Evolutionary conservation across 495 filamentous ascomycete species (phyloP).

Genomic region (Astrothelium subdiscretum): DNA sequence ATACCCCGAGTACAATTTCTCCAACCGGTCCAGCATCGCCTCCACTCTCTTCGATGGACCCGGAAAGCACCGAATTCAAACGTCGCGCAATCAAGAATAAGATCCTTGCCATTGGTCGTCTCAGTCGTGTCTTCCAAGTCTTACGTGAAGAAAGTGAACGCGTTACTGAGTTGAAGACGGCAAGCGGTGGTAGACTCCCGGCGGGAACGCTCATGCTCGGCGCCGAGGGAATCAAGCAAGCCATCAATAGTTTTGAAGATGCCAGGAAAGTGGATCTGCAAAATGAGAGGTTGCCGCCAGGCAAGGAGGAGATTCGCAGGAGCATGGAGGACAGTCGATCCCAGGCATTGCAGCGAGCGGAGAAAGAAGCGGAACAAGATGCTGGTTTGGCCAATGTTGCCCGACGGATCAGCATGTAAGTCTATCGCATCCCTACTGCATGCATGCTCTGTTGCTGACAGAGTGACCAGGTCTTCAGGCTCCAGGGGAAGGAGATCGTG

Average conservation of each 20-base stretch:
- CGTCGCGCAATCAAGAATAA: slow-evolving; percentile 97
- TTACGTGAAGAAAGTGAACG: slow-evolving; percentile 93
- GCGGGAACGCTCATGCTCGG: slow-evolving; percentile 96
- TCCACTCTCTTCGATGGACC: slow-evolving; percentile 49
- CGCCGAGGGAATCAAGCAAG: slow-evolving; percentile 96
- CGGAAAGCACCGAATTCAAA: slow-evolving; percentile 82
- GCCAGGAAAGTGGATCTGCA: slow-evolving; percentile 96
- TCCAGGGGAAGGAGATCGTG: neutral
- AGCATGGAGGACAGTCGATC: slow-evolving; percentile 67
- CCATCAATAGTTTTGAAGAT: slow-evolving; percentile 95
- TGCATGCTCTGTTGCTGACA: neutral
- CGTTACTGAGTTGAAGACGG: slow-evolving; percentile 95
- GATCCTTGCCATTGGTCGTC: slow-evolving; percentile 90
- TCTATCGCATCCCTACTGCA: neutral
- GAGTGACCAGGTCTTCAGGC: neutral
- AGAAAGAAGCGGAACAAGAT: slow-evolving; percentile 82
- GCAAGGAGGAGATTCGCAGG: slow-evolving; percentile 76
- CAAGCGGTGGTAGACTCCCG: slow-evolving; percentile 82
- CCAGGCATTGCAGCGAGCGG: slow-evolving; percentile 72
- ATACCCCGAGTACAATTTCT: slow-evolving; percentile 47
- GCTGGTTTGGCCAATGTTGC: slow-evolving; percentile 72
- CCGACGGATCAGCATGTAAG: slow-evolving; percentile 93
- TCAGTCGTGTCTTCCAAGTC: slow-evolving; percentile 97
- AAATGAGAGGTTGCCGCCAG: slow-evolving; percentile 88
- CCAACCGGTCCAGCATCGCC: slow-evolving; percentile 61